Evolutionary conservation across 2,329 filamentous ascomycete species (phyloP), one percentile per base, ranked within the genome.

Genomic region (Venturia oleaginea): DNA sequence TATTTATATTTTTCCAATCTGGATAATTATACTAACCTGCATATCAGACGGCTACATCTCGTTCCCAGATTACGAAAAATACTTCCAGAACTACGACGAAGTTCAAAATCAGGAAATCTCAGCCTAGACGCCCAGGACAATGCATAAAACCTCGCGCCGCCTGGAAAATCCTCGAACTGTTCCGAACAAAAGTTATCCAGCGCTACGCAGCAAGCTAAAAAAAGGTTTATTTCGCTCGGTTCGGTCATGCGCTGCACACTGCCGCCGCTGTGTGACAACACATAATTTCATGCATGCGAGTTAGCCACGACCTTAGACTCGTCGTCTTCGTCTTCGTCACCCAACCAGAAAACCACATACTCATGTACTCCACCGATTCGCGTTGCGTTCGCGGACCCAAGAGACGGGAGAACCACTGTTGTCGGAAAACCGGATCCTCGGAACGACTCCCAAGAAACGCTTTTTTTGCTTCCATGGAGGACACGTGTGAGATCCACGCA

Each of bases 61-160:
- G 77, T 90, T 90, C 72, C 87, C 87, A 19, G 87, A 83, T 73
- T 90, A 89, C 73, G 87, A 90, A 70, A 82, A 85, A 66, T 89
- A 81, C 68, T 77, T 86, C 79, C 82, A 83, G 51, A 77, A 77
- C 24, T 79, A 78, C 61, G 68, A 67, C n/a, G 68, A 57, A 19
- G 42, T 32, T 37, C 40, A 61, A 17, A 27, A 46, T 42, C 59
- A 8, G 34, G 60, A 57, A n/a, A 57, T 57, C 51, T 34, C 51
- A 34, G 19, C 51, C 5, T 57, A 57, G 51, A 34, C 51, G 7
- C 27, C 22, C 22, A 15, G 46, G 46, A 27, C 27, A 5, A 19
- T 13, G 27, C 51, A 34, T 30, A n/a, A 57, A 34, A 57, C 51
- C 27, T 22, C 27, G 19, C 15, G 27, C 48, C 24, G 48, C 24